Evolutionary conservation across 1,139 yeast species (phyloP), one percentile per base, ranked within the genome.

Genomic region (Scheffersomyces illinoinensis): DNA sequence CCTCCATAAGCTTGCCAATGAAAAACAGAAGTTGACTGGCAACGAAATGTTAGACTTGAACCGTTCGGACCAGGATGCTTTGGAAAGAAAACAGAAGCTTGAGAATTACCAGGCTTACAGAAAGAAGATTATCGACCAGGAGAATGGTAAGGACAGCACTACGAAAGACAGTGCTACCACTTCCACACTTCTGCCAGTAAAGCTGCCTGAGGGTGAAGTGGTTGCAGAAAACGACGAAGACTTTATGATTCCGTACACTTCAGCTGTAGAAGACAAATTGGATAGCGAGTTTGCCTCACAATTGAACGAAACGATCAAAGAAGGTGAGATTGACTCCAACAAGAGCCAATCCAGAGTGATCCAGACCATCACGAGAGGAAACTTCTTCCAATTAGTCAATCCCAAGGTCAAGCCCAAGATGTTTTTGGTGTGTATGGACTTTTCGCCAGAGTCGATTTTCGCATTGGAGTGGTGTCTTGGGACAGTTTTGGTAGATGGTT

Each of bases 401-500:
- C 81, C 83, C n/a, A 77, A 77, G 58, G 74, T 81, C 53, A 79
- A 81, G 62, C 90, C 91, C 52, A 89, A 87, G 70, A 85, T 90
- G 72, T 91, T 88, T 72, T 78, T 91, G 58, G 83, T 90, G 47
- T 91, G 95, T 68, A 85, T 90, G 77, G 97, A 91, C 70, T 84
- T 91, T 66, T 89, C 95, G 1, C 92, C 93, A 0, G 98, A 92
- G 68, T 89, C 97, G 4, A 82, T 84, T 48, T 91, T 90, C 72
- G 96, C 98, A 0, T 79, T 93, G 53, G 96, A 92, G 68, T 93
- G 97, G 92, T 86, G 93, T 54, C 82, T 93, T 64, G 98, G 98
- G 1, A 87, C 97, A 0, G 90, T 93, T 0, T 79, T 93, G 56
- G 90, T 89, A 33, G 96, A 91, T 68, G 96, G 96, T 0, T 90